Conservation (phyloP, 1,139 yeast species). For the Scheffersomyces insectosa region DNA sequence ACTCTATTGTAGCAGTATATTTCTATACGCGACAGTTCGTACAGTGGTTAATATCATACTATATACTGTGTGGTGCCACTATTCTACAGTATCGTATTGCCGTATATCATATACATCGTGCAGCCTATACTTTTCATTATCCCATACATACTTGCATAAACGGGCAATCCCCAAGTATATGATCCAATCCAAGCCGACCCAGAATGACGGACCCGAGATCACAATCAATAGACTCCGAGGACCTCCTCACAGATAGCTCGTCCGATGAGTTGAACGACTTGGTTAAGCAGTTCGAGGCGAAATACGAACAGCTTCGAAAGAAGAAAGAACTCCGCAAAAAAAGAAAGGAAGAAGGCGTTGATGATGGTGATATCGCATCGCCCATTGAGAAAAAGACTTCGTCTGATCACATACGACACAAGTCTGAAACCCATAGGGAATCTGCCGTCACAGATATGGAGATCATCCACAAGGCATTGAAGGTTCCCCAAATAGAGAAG, state of each 20-base stretch:
- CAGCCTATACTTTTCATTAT: too few species aligned
- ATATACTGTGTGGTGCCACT: too few species aligned
- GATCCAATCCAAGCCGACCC: too few species aligned
- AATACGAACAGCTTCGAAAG: slow-evolving; percentile 16
- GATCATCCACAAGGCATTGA: background rate
- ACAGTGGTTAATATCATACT: too few species aligned
- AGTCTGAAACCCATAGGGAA: too few species aligned
- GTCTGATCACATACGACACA: background rate
- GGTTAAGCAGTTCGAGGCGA: slow-evolving; percentile 22
- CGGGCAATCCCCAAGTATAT: too few species aligned
- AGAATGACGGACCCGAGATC: slow-evolving; percentile 24
- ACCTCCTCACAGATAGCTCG: slow-evolving; percentile 23
- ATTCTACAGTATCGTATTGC: too few species aligned
- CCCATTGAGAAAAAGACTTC: background rate
- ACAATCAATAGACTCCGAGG: slow-evolving; percentile 10
- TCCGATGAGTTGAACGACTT: slow-evolving; percentile 25
- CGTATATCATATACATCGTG: too few species aligned
- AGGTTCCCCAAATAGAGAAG: background rate
- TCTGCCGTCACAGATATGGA: background rate
- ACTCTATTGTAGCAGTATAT: too few species aligned
- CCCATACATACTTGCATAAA: too few species aligned
- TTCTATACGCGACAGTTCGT: too few species aligned
- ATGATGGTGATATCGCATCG: background rate
- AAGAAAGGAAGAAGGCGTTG: slow-evolving; percentile 1
- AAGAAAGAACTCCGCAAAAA: slow-evolving; percentile 12